Evolutionary conservation across 129 eudicot genomes (phyloP).

Genomic region (Tagetes patula): DNA sequence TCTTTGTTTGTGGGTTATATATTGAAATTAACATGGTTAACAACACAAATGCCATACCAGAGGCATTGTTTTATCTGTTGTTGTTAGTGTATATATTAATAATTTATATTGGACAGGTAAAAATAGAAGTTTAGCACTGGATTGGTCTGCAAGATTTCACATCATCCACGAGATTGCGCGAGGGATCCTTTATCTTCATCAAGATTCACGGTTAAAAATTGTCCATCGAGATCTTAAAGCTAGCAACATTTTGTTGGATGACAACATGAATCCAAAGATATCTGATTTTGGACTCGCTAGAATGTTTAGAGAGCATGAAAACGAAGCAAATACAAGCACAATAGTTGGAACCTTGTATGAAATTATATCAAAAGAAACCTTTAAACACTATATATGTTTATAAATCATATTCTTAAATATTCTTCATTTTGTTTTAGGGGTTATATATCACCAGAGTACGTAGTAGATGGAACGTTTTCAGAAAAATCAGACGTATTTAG

Average conservation of each 20-base stretch:
- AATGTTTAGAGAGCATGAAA: constrained; percentile 32
- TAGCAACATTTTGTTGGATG: neutral
- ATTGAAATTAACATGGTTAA: too few relatives aligned
- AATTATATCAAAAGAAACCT: neutral
- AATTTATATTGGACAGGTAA: constrained; percentile 20
- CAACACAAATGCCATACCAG: too few relatives aligned
- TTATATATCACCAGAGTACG: constrained; percentile 34
- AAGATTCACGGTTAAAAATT: constrained; percentile 31
- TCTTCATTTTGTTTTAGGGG: constrained; percentile 6
- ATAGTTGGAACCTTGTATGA: constrained; percentile 39
- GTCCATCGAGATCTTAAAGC: constrained; percentile 22
- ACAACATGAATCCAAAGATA: constrained; percentile 28
- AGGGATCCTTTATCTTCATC: constrained; percentile 42
- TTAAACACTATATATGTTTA: neutral
- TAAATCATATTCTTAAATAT: neutral
- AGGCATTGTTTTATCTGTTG: too few relatives aligned
- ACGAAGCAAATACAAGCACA: neutral
- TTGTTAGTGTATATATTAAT: too few relatives aligned
- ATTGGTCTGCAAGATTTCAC: constrained; percentile 26
- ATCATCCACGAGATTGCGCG: constrained; percentile 40
- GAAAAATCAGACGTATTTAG: too few relatives aligned
- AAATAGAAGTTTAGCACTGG: constrained; percentile 19
- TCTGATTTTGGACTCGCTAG: constrained; percentile 42
- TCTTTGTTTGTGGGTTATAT: neutral
- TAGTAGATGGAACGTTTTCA: constrained; percentile 29